These are phyloP conservation scores for Phyllosticta capitalensis DNA, from an alignment of 2,329 filamentous ascomycete species.

Conservation along the genomic window DNA sequence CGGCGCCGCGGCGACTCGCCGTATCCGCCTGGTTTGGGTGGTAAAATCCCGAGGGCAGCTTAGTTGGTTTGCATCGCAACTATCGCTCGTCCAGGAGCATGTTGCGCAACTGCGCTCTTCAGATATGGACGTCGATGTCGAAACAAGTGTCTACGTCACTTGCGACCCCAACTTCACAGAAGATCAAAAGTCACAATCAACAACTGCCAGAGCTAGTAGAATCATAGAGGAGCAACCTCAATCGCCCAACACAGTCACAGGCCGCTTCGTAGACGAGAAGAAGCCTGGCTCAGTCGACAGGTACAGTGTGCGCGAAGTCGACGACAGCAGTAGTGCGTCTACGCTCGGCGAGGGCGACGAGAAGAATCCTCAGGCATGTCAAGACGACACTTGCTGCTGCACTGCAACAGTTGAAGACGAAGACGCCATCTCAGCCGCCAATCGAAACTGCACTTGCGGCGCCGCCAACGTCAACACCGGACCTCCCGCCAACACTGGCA, in stretches of 20 bases:
- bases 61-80: slow-evolving; percentile 43
- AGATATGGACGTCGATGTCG: slow-evolving; percentile 34
- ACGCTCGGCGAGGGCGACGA: slow-evolving; percentile 6
- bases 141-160: slow-evolving; percentile 47
- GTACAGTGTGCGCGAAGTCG: slow-evolving; percentile 19
- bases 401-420: slow-evolving; percentile 38
- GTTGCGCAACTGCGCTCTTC: slow-evolving; percentile 30
- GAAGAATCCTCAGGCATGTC: slow-evolving; percentile 17
- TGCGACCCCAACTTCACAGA: slow-evolving; percentile 41
- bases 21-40: slow-evolving; percentile 49
- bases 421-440: slow-evolving; percentile 22
- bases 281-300: slow-evolving; percentile 15
- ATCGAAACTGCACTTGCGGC: slow-evolving; percentile 29
- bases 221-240: slow-evolving; percentile 13
- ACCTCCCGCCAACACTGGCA: slow-evolving; percentile 2
- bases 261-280: slow-evolving; percentile 15
- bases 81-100: slow-evolving; percentile 37
- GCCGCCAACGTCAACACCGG: slow-evolving; percentile 12
- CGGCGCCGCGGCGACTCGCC: slow-evolving; percentile 35
- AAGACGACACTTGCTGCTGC: slow-evolving; percentile 39
- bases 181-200: slow-evolving; percentile 23
- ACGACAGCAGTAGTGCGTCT: slow-evolving; percentile 11
- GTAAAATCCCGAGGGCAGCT: slow-evolving; percentile 46
- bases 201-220: slow-evolving; percentile 13
- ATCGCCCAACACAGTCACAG: neutral